phyloP scores from a whole-genome alignment of 2,329 filamentous ascomycete species.

The Ophiostoma piceae region DNA sequence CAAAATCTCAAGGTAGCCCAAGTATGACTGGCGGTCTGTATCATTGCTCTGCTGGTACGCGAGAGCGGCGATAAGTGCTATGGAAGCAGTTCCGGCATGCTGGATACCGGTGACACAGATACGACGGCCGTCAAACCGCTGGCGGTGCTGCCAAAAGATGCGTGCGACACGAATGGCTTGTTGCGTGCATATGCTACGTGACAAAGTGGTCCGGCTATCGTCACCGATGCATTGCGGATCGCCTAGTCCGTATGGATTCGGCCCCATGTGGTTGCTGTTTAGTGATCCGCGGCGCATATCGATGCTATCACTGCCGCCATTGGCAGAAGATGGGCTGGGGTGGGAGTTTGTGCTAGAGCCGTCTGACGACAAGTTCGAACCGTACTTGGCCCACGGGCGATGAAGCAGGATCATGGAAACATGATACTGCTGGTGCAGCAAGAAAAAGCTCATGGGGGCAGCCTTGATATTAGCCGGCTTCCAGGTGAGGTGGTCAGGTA shows the following conservation, averaged over 20 bases:
- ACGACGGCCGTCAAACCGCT: conserved; percentile 47
- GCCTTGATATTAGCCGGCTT: conserved; percentile 47
- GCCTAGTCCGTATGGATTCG: neutral
- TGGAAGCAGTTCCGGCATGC: conserved; percentile 51
- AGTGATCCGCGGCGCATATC: neutral
- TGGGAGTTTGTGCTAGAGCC: conserved; percentile 23
- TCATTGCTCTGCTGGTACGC: conserved; percentile 33
- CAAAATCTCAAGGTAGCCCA: conserved; percentile 49
- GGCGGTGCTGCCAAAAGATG: conserved; percentile 52
- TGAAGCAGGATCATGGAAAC: conserved; percentile 49
- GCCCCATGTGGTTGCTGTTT: conserved; percentile 13
- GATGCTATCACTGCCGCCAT: neutral
- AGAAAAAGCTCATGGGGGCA: conserved; percentile 48
- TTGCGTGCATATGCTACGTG: conserved; percentile 50
- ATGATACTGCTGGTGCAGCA: conserved; percentile 53
- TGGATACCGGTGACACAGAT: conserved; percentile 49
- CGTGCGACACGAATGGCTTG: conserved; percentile 49
- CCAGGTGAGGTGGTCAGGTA: conserved; percentile 47
- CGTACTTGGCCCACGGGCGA: conserved; percentile 49
- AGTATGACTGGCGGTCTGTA: conserved; percentile 37
- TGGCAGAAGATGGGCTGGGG: neutral
- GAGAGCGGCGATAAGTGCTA: conserved; percentile 48
- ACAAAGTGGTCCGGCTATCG: conserved; percentile 42
- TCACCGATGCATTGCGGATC: conserved; percentile 27
- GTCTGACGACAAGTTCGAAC: conserved; percentile 35